A percentile compares a stretch with the other conserved stretches of the same genome.
phyloP scores from a whole-genome alignment of 768 basidiomycete genomes.

The Paxillus involutus region DNA sequence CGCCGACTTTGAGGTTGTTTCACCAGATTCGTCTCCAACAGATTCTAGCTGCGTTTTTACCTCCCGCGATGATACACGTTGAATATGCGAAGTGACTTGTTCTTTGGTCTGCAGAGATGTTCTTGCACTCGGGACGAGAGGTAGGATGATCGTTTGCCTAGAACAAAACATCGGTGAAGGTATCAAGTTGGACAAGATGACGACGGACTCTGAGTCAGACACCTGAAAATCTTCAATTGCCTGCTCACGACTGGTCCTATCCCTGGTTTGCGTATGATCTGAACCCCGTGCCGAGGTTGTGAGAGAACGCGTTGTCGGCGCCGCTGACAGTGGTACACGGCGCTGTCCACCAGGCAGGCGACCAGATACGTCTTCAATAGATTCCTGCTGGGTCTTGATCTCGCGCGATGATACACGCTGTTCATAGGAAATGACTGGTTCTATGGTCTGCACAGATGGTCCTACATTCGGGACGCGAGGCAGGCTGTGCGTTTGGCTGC shows the following conservation, averaged over 20 bases:
- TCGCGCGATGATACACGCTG: neutral
- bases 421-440: neutral
- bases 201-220: conserved; percentile 5
- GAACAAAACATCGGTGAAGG: neutral
- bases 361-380: neutral
- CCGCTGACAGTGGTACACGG: neutral
- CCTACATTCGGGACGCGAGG: neutral
- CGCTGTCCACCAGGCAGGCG: neutral
- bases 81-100: neutral
- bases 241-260: neutral
- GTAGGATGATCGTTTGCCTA: conserved; percentile 1
- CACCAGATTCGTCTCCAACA: neutral
- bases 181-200: neutral
- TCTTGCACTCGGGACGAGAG: neutral
- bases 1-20: no score
- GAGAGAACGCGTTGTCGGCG: neutral
- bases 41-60: neutral
- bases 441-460: neutral
- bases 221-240: neutral
- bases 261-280: neutral
- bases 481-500: no score
- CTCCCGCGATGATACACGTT: neutral
- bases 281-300: no score
- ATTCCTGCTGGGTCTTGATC: neutral
- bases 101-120: neutral